These are phyloP conservation scores for Pichia sp. DNA, from an alignment of 1,139 yeast genomes.

Conservation along the genomic window DNA sequence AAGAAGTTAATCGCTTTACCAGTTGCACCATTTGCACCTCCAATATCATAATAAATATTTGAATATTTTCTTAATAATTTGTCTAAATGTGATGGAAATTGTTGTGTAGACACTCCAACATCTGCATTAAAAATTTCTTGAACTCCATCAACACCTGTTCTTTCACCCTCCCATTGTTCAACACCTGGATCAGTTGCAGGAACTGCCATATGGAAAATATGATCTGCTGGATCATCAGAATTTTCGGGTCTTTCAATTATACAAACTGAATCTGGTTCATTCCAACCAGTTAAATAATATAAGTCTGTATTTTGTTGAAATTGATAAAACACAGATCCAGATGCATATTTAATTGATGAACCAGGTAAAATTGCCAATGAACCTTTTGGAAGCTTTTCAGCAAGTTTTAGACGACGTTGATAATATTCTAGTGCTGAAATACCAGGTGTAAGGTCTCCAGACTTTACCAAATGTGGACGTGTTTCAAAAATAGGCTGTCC, in stretches of 20 bases:
- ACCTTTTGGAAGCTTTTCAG: constrained; percentile 50
- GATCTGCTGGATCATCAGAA: constrained; percentile 37
- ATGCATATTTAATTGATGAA: constrained; percentile 63
- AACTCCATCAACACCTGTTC: constrained; percentile 84
- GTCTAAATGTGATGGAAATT: constrained; percentile 38
- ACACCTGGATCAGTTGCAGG: constrained; percentile 72
- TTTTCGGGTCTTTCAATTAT: constrained; percentile 62
- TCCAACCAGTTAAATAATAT: constrained; percentile 84
- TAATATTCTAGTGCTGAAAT: constrained; percentile 79
- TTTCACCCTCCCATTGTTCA: constrained; percentile 93
- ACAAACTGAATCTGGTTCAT: constrained; percentile 82
- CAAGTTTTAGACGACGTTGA: constrained; percentile 56
- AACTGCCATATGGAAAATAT: constrained; percentile 67
- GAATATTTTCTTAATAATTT: constrained; percentile 43
- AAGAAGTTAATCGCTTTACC: constrained; percentile 9
- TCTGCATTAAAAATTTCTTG: constrained; percentile 84
- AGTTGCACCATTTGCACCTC: constrained; percentile 13
- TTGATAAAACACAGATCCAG: constrained; percentile 85
- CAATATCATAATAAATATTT: constrained; percentile 44
- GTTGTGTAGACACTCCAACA: constrained; percentile 48
- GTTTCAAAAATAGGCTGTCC: constrained; percentile 91
- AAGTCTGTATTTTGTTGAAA: constrained; percentile 91
- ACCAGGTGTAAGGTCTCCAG: constrained; percentile 86
- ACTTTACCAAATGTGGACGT: constrained; percentile 62
- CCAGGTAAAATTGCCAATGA: constrained; percentile 77